Percentiles rank a stretch among this genome's conserved stretches.
Conservation (phyloP, 257 asterid species). For the Scutellaria minor region DNA sequence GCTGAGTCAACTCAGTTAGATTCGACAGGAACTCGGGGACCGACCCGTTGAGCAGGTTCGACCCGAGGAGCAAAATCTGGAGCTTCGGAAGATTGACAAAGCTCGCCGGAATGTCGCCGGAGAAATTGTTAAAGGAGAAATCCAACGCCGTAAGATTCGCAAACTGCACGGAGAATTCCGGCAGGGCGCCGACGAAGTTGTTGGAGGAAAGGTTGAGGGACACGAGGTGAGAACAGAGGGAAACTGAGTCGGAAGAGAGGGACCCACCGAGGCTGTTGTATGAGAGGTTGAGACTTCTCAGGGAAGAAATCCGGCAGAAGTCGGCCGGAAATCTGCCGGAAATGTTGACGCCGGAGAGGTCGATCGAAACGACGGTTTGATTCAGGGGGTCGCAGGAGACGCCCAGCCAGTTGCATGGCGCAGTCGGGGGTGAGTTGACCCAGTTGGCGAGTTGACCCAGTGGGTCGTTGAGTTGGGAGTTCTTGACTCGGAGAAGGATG, state of each 20-base stretch:
- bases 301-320: conserved; percentile 64
- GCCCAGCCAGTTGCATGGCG: conserved; percentile 76
- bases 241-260: conserved; percentile 42
- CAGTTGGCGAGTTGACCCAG: conserved; percentile 49
- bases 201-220: conserved; percentile 56
- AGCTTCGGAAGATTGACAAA: conserved; percentile 56
- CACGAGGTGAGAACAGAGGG: conserved; percentile 60
- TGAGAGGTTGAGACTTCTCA: conserved; percentile 47
- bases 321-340: conserved; percentile 70
- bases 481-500: conserved; percentile 62
- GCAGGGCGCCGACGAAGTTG: conserved; percentile 59
- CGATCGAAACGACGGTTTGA: conserved; percentile 52
- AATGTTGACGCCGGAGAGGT: conserved; percentile 45
- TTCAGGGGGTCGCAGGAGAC: conserved; percentile 48
- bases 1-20: conserved; percentile 61
- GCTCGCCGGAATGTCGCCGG: conserved; percentile 70
- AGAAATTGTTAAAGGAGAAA: conserved; percentile 61
- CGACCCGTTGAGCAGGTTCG: conserved; percentile 70
- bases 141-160: conserved; percentile 56
- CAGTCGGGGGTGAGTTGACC: conserved; percentile 45
- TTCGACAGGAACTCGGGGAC: conserved; percentile 67
- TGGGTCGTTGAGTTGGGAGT: conserved; percentile 53
- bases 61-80: conserved; percentile 46
- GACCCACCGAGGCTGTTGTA: conserved; percentile 47
- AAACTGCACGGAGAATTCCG: conserved; percentile 53